Percentiles rank a stretch among this genome's conserved stretches.
Evolutionary conservation across 2,329 filamentous ascomycete genomes (phyloP).

Genomic region (Colletotrichum australisinense): DNA sequence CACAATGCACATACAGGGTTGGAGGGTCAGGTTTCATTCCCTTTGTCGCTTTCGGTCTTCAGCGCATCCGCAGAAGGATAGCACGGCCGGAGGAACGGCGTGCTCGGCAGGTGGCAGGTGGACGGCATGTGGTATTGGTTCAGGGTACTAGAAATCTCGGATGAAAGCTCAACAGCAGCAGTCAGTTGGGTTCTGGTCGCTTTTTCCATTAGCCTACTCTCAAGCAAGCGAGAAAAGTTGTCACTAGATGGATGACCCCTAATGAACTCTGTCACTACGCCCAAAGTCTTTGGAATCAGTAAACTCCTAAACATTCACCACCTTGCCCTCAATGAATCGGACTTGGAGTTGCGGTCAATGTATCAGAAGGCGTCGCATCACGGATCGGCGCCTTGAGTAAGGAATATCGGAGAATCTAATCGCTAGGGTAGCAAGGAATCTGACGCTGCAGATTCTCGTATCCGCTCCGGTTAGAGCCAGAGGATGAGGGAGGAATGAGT

Average conservation of each 20-base stretch:
- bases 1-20: constrained; percentile 16
- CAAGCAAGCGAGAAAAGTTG: constrained; percentile 25
- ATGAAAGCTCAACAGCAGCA: neutral
- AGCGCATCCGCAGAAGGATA: constrained; percentile 11
- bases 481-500: constrained; percentile 1
- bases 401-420: neutral
- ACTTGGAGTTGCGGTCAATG: neutral
- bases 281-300: neutral
- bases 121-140: constrained; percentile 5
- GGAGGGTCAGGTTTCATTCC: constrained; percentile 6
- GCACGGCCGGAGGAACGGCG: constrained; percentile 9
- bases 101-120: constrained; percentile 9
- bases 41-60: constrained; percentile 6
- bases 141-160: constrained; percentile 22
- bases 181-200: neutral
- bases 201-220: neutral
- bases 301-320: too few species aligned
- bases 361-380: neutral
- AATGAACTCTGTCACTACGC: constrained; percentile 18
- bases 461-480: neutral
- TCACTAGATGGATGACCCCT: constrained; percentile 19
- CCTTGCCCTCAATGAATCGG: neutral
- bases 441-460: neutral
- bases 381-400: too few species aligned
- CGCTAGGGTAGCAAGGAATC: neutral